phyloP scores from a whole-genome alignment of 805 yeast species.

The Lipomyces oligophaga region DNA sequence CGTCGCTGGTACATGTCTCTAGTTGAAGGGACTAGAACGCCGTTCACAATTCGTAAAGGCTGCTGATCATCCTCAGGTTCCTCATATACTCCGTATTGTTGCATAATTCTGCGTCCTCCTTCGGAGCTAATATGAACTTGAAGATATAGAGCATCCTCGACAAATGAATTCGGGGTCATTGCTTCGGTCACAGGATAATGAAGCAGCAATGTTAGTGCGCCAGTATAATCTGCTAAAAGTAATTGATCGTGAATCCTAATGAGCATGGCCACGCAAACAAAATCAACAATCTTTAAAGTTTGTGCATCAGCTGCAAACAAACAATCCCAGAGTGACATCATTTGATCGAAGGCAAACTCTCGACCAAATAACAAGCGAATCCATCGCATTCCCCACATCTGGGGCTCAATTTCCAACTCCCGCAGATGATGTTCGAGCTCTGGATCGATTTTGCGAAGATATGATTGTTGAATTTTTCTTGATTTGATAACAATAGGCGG shows the following conservation, averaged over 20 bases:
- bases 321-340: constrained; percentile 37
- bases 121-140: constrained; percentile 20
- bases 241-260: constrained; percentile 32
- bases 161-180: constrained; percentile 19
- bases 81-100: constrained; percentile 12
- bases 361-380: constrained; percentile 38
- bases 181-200: constrained; percentile 25
- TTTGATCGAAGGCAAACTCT: constrained; percentile 35
- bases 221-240: constrained; percentile 22
- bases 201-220: constrained; percentile 19
- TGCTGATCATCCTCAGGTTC: constrained; percentile 4
- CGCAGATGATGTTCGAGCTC: constrained; percentile 31
- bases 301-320: constrained; percentile 37
- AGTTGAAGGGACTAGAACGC: constrained; percentile 15
- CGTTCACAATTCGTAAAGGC: constrained; percentile 23
- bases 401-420: constrained; percentile 36
- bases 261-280: constrained; percentile 37
- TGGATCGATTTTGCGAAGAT: constrained; percentile 35
- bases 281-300: constrained; percentile 36
- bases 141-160: constrained; percentile 25
- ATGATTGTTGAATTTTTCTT: constrained; percentile 34
- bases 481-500: constrained; percentile 37
- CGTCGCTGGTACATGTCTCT: constrained; percentile 9
- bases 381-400: constrained; percentile 41
- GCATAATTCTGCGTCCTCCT: constrained; percentile 23